Percentiles rank a stretch among this genome's conserved stretches.
Conservation (phyloP, 179 eudicot genomes). For the Camellia oleifera region DNA sequence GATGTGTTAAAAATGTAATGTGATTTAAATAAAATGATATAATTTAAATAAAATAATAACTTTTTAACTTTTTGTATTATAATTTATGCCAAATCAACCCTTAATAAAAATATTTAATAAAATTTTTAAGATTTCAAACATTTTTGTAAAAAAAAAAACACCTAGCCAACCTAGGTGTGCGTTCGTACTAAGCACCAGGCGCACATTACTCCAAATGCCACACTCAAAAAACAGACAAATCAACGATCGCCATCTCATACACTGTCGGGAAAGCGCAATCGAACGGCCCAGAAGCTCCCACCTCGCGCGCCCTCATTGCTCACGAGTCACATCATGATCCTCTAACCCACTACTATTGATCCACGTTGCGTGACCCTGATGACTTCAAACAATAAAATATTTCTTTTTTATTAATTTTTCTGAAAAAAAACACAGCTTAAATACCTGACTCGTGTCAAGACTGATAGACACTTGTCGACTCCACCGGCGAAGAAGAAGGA, state of each 20-base stretch:
- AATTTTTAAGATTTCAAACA: too few species aligned
- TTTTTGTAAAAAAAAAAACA: too few species aligned
- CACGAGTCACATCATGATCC: neutral
- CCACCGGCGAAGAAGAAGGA: constrained; percentile 31
- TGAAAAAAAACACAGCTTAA: neutral
- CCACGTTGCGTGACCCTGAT: constrained; percentile 9
- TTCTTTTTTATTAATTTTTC: neutral
- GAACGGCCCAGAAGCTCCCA: constrained; percentile 9
- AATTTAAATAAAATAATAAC: too few species aligned
- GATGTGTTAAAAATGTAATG: too few species aligned
- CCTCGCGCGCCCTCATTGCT: constrained; percentile 1
- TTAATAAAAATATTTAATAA: too few species aligned
- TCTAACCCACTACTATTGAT: neutral
- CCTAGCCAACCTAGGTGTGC: too few species aligned
- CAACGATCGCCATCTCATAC: neutral
- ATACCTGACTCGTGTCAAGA: constrained; percentile 8
- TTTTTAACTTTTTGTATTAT: too few species aligned
- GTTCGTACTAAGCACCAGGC: constrained; percentile 7
- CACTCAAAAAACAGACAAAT: neutral
- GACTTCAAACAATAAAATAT: neutral
- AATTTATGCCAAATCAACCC: too few species aligned
- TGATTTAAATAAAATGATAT: too few species aligned
- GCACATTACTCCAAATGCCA: neutral
- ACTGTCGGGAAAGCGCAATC: neutral
- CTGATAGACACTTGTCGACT: constrained; percentile 48